Percentiles rank a stretch among this genome's conserved stretches.
Evolutionary conservation across 2,329 filamentous ascomycete genomes (phyloP).

Genomic region (Colletotrichum liriopes): DNA sequence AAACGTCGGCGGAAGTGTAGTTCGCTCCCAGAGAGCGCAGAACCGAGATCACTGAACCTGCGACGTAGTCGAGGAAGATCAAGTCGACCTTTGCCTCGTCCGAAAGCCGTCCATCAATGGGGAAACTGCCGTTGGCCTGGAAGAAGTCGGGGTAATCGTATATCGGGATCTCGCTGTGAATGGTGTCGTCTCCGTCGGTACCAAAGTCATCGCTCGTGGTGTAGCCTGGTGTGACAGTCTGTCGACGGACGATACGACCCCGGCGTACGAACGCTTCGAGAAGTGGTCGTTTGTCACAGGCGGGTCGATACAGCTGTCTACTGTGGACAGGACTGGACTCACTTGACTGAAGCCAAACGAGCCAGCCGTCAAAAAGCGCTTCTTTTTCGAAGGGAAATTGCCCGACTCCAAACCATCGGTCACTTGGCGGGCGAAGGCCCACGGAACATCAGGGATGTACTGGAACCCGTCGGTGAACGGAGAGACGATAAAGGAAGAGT

Average conservation of each 20-base stretch:
- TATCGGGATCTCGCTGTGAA: constrained; percentile 63
- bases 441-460: constrained; percentile 69
- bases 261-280: constrained; percentile 21
- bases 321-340: constrained; percentile 11
- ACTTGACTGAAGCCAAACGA: not conserved
- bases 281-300: constrained; percentile 30
- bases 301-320: constrained; percentile 27
- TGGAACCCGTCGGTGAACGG: constrained; percentile 69
- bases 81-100: constrained; percentile 28
- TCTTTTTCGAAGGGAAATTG: constrained; percentile 21
- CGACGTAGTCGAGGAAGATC: constrained; percentile 32
- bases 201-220: constrained; percentile 72
- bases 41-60: constrained; percentile 25
- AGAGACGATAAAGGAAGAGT: constrained; percentile 68
- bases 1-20: constrained; percentile 25
- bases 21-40: constrained; percentile 24
- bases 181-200: constrained; percentile 67
- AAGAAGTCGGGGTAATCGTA: constrained; percentile 66
- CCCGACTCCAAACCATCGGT: constrained; percentile 7
- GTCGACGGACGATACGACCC: constrained; percentile 57
- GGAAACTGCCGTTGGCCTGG: constrained; percentile 65
- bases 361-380: constrained; percentile 1
- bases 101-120: constrained; percentile 52
- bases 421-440: constrained; percentile 45
- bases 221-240: constrained; percentile 65